A percentile compares a stretch with the other conserved stretches of the same genome.
Evolutionary conservation across 192 early-diverging fungal genomes (phyloP).

Genomic region (Coemansia sp.): DNA sequence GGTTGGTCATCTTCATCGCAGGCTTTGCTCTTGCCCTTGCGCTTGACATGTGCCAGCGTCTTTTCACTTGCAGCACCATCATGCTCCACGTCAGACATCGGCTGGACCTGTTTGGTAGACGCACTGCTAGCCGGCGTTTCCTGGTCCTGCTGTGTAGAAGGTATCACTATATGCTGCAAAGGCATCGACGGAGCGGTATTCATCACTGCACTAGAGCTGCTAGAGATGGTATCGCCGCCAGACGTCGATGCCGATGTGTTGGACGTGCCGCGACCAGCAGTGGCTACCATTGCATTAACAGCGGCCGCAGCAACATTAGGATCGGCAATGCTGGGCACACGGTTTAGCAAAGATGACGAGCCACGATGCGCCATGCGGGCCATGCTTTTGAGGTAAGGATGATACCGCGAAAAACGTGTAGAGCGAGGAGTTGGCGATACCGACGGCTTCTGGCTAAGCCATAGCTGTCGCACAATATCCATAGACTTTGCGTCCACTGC

Average conservation of each 20-base stretch:
- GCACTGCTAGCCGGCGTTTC: not conserved
- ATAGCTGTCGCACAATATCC: constrained; percentile 19
- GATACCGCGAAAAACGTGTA: constrained; percentile 47
- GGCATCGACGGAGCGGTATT: not conserved
- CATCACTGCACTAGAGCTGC: not conserved
- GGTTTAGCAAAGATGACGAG: constrained; percentile 38
- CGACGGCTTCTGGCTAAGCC: constrained; percentile 29
- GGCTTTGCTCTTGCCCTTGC: not conserved
- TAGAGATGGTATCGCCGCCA: not conserved
- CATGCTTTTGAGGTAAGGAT: constrained; percentile 53
- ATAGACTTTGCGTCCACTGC: constrained; percentile 10
- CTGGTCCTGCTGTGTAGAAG: not conserved
- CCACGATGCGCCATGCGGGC: constrained; percentile 44
- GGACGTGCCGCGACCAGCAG: not conserved
- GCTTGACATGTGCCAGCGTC: constrained; percentile 1
- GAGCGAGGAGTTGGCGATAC: constrained; percentile 32
- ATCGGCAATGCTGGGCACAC: constrained; percentile 44
- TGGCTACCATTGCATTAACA: constrained; percentile 27
- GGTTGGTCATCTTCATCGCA: constrained; percentile 19
- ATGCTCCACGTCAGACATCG: not conserved
- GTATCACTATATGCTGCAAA: no score
- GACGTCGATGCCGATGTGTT: not conserved
- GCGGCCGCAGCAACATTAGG: constrained; percentile 46
- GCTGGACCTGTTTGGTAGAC: no score
- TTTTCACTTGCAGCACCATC: not conserved